Conservation (phyloP, 176 grass and related monocot species). For the Bothriochloa decipiens region DNA sequence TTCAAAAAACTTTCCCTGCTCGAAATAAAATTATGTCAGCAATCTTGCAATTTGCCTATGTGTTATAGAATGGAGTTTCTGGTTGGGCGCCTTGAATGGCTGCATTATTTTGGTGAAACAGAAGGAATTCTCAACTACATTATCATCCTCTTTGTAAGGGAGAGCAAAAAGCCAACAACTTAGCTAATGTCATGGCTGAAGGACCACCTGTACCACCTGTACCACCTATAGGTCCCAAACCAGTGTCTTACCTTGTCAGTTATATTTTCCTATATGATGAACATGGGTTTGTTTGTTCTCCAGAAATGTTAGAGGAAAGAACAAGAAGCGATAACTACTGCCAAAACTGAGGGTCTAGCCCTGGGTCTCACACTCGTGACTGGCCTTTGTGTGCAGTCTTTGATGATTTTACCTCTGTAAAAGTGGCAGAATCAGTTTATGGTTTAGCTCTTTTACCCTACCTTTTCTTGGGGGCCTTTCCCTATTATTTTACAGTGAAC, state of each 20-base stretch:
- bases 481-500: not conserved
- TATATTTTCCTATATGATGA: conserved; percentile 35
- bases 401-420: conserved; percentile 15
- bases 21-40: not conserved
- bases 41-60: conserved; percentile 21
- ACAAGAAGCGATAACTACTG: conserved; percentile 36
- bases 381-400: conserved; percentile 29
- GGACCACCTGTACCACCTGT: conserved; percentile 51
- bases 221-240: conserved; percentile 41
- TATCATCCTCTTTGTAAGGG: conserved; percentile 43
- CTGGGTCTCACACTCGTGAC: conserved; percentile 29
- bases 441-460: conserved; percentile 6
- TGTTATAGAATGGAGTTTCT: conserved; percentile 29
- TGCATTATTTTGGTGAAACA: conserved; percentile 40
- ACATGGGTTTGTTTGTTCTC: conserved; percentile 26
- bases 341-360: conserved; percentile 32
- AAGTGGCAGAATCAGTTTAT: not conserved
- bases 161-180: conserved; percentile 41
- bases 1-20: not conserved
- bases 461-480: not conserved
- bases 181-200: conserved; percentile 46
- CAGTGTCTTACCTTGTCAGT: conserved; percentile 41
- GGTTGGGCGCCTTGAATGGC: conserved; percentile 36
- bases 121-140: conserved; percentile 43
- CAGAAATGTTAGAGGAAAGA: conserved; percentile 43